phyloP scores from a whole-genome alignment of 371 early-diverging fungal species.

The Vairimorpha ceranae region DNA sequence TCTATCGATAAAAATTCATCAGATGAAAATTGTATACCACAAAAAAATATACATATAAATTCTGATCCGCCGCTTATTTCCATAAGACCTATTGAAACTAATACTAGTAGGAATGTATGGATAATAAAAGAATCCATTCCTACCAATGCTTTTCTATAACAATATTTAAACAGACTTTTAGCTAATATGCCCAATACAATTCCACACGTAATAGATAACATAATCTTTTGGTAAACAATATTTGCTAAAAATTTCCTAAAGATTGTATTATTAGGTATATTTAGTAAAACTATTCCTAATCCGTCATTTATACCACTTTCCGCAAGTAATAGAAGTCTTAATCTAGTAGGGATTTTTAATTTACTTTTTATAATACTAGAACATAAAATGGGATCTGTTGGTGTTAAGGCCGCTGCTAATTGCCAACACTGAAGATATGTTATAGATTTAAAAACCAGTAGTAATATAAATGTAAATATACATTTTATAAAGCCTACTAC shows the following conservation, averaged over 20 bases:
- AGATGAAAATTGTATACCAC: slow-evolving; percentile 74
- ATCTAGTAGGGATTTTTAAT: slow-evolving; percentile 73
- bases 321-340: slow-evolving; percentile 73
- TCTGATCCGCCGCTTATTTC: slow-evolving; percentile 73
- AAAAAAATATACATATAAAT: slow-evolving; percentile 77
- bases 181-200: slow-evolving; percentile 68
- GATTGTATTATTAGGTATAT: slow-evolving; percentile 64
- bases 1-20: slow-evolving; percentile 76
- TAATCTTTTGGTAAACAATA: slow-evolving; percentile 61
- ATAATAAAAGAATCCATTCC: slow-evolving; percentile 78
- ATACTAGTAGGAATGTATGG: slow-evolving; percentile 73
- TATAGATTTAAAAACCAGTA: not conserved
- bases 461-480: slow-evolving; percentile 12
- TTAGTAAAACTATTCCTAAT: slow-evolving; percentile 73
- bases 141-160: slow-evolving; percentile 69
- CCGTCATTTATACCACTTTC: slow-evolving; percentile 69
- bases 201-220: slow-evolving; percentile 72
- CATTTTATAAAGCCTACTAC: slow-evolving; percentile 47
- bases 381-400: slow-evolving; percentile 88
- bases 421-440: slow-evolving; percentile 22
- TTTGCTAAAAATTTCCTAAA: slow-evolving; percentile 44
- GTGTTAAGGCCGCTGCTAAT: slow-evolving; percentile 77
- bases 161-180: slow-evolving; percentile 67
- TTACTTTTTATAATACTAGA: slow-evolving; percentile 81
- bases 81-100: slow-evolving; percentile 71